Conservation (phyloP, 2,329 filamentous ascomycete species). For the Coniella lustricola region DNA sequence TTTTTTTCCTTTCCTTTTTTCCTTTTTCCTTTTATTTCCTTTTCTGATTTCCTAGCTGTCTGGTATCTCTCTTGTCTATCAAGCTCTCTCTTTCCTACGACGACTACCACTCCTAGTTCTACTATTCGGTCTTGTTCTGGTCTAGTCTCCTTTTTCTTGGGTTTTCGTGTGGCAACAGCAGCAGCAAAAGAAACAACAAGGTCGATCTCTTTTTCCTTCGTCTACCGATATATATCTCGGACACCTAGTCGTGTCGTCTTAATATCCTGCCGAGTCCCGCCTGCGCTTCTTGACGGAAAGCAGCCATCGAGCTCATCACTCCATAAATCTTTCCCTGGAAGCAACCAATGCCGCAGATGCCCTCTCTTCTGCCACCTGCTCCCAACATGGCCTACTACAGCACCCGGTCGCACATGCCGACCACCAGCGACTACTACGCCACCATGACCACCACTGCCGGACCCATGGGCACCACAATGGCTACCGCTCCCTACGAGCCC, state of each 20-base stretch:
- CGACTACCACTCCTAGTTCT: conserved; percentile 10
- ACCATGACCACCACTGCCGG: conserved; percentile 22
- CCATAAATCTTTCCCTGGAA: conserved; percentile 11
- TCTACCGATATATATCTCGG: too few species aligned
- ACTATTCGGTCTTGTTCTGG: background rate
- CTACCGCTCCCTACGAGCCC: conserved; percentile 25
- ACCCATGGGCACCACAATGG: conserved; percentile 22
- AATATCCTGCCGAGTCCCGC: too few species aligned
- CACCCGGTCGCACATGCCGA: conserved; percentile 15
- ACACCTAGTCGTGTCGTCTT: too few species aligned
- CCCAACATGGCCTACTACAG: conserved; percentile 29
- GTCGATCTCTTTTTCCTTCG: background rate
- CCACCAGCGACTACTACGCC: conserved; percentile 26
- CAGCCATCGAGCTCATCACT: background rate
- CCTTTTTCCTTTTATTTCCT: conserved; percentile 14
- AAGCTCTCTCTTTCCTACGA: conserved; percentile 16
- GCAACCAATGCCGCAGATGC: conserved; percentile 16
- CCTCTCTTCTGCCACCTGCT: conserved; percentile 18
- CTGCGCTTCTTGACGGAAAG: background rate
- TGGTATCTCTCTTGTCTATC: conserved; percentile 14
- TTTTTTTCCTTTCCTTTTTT: conserved; percentile 17
- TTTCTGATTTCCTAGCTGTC: conserved; percentile 18
- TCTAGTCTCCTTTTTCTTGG: conserved; percentile 9
- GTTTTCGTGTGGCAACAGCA: background rate
- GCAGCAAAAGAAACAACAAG: background rate